Evolutionary conservation across 208 protist genomes (phyloP).

Genomic region (Crithidia sp.): DNA sequence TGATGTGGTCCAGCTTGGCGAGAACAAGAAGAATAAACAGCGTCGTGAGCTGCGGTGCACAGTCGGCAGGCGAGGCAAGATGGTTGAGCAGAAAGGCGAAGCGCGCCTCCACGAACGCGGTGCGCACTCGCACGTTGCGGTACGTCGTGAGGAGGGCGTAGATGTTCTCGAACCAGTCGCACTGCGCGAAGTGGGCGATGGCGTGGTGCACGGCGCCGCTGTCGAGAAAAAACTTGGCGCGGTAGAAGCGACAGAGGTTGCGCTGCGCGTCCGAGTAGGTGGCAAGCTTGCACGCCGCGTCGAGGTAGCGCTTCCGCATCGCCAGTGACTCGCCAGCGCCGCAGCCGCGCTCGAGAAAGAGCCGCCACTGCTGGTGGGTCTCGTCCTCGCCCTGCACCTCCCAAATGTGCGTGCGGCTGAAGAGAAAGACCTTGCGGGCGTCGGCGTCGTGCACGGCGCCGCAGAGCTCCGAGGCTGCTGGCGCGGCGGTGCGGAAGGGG

Average conservation of each 20-base stretch:
- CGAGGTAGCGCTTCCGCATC: slow-evolving; percentile 61
- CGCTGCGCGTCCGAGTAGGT: slow-evolving; percentile 40
- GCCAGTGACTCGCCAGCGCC: slow-evolving; percentile 15
- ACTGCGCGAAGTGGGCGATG: slow-evolving; percentile 58
- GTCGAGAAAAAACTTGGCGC: slow-evolving; percentile 62
- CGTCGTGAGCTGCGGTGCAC: slow-evolving; percentile 28
- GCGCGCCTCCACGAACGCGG: slow-evolving; percentile 57
- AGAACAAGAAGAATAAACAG: slow-evolving; percentile 22
- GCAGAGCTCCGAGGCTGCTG: slow-evolving; percentile 19
- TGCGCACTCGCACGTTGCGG: slow-evolving; percentile 31
- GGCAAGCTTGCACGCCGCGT: slow-evolving; percentile 60
- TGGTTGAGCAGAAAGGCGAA: slow-evolving; percentile 34
- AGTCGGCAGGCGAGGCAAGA: slow-evolving; percentile 19
- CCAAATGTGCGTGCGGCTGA: slow-evolving; percentile 55
- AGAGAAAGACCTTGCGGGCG: slow-evolving; percentile 59
- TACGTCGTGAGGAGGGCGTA: slow-evolving; percentile 47
- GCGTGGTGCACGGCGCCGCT: slow-evolving; percentile 38
- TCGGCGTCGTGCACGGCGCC: slow-evolving; percentile 57
- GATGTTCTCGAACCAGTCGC: slow-evolving; percentile 70
- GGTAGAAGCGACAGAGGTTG: slow-evolving; percentile 44
- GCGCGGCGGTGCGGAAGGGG: slow-evolving; percentile 49
- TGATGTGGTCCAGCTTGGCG: slow-evolving; percentile 24
- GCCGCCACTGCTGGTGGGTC: slow-evolving; percentile 67
- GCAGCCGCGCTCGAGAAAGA: slow-evolving; percentile 75
- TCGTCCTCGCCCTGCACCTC: slow-evolving; percentile 70